Evolutionary conservation across 2,329 filamentous ascomycete genomes (phyloP).

Genomic region (Pyrenochaeta sp.): DNA sequence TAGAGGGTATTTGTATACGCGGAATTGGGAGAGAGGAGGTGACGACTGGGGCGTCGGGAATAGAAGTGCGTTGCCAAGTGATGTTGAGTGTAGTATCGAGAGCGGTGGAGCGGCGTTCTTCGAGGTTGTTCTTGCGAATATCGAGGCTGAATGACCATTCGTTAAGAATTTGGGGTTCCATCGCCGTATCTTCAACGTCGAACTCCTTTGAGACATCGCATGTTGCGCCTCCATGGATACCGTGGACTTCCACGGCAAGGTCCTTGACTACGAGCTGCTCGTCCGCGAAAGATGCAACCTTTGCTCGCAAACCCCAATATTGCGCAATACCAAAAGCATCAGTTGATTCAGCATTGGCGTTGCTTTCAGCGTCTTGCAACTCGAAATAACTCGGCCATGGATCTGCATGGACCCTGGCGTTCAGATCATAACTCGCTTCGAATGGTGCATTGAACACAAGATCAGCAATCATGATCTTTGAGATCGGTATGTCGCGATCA

Average conservation of each 20-base stretch:
- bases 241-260: slow-evolving; percentile 69
- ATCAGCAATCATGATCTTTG: slow-evolving; percentile 73
- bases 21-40: slow-evolving; percentile 76
- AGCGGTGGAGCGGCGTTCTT: slow-evolving; percentile 79
- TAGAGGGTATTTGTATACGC: slow-evolving; percentile 79
- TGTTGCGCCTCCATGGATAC: slow-evolving; percentile 68
- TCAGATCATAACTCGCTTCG: slow-evolving; percentile 88
- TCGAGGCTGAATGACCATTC: slow-evolving; percentile 77
- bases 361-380: slow-evolving; percentile 55
- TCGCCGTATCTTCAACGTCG: slow-evolving; percentile 42
- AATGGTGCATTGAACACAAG: slow-evolving; percentile 83
- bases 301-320: slow-evolving; percentile 79
- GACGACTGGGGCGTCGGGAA: slow-evolving; percentile 39
- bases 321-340: slow-evolving; percentile 74
- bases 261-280: slow-evolving; percentile 70
- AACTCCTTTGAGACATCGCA: slow-evolving; percentile 57
- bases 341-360: slow-evolving; percentile 42
- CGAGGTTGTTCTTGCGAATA: slow-evolving; percentile 78
- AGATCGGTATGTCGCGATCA: slow-evolving; percentile 81
- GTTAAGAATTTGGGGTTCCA: slow-evolving; percentile 73
- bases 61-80: slow-evolving; percentile 72
- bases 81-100: slow-evolving; percentile 80
- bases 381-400: slow-evolving; percentile 90
- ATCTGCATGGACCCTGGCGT: slow-evolving; percentile 77
- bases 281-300: slow-evolving; percentile 76